Base-by-base conservation (phyloP, 2,329 filamentous ascomycete genomes). In the Leptodontidium sp. region DNA sequence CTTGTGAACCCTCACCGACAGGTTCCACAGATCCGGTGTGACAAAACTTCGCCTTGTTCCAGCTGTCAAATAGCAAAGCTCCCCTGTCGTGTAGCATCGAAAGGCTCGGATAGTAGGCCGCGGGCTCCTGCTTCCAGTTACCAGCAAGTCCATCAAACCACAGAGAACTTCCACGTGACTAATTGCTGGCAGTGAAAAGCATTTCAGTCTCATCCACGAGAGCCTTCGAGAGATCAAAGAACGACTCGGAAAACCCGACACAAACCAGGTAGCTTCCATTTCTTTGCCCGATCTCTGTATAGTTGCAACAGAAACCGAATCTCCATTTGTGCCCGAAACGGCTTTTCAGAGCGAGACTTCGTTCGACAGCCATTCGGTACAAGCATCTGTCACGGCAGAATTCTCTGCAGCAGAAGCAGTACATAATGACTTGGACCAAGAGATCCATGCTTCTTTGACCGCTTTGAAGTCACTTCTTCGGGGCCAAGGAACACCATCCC, bases 51-150 rank as follows among this genome's bases (percentile, higher is more conserved):
- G 6, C 69, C 69, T 8, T 71, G 69, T 55, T 71, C 69, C 14
- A 71, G 67, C 55, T 71, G 69, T 63, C 67, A 57, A 50, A 67
- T 67, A 43, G 69, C 65, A 14, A 69, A 69, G 21, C 29, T 71
- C 26, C 61, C 59, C 43, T 71, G 69, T 26, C 35, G 69, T 47
- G 47, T 45, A 14, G 43, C 61, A 52, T 57, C 65, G 17, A 63
- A 29, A 59, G 12, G 21, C 17, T 26, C 43, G n/a, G 61, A 43
- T n/a, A 64, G 32, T 14, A 52, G 32, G 12, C 21, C 35, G 15
- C 62, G 53, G 15, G 38, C 62, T 52, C 40, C 68, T 53, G 24
- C 40, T 58, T 26, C 47, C 12, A 65, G 11, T 8, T 63, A 58
- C 4, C 55, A 32, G 57, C 47, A 43, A 62, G 61, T 49, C 26